A percentile compares a stretch with the other conserved stretches of the same genome.
Conservation (phyloP, 345 rosid genomes). For the Hirschfeldia incana region DNA sequence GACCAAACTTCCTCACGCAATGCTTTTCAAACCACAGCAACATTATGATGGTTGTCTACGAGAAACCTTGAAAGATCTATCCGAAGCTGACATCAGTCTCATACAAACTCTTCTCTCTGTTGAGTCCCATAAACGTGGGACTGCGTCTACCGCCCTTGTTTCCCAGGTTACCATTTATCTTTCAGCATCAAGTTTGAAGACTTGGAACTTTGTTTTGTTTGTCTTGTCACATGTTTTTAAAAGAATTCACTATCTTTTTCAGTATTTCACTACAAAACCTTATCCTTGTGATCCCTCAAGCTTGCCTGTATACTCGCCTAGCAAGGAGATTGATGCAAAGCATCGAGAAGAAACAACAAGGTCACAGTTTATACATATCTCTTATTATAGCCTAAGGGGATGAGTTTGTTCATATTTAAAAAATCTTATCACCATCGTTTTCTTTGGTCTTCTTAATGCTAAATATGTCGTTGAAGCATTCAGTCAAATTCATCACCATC, state of each 20-base stretch:
- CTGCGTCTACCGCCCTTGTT: slow-evolving; percentile 78
- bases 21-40: slow-evolving; percentile 89
- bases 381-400: too few relatives aligned
- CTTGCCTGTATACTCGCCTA: slow-evolving; percentile 85
- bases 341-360: slow-evolving; percentile 71
- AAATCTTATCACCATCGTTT: background rate
- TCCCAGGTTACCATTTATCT: slow-evolving; percentile 65
- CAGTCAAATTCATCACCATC: background rate
- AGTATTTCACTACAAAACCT: slow-evolving; percentile 84
- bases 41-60: slow-evolving; percentile 76
- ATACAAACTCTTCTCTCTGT: slow-evolving; percentile 79
- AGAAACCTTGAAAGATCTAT: slow-evolving; percentile 65
- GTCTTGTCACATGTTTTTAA: background rate
- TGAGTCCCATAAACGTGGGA: slow-evolving; percentile 85
- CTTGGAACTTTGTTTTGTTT: background rate
- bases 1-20: slow-evolving; percentile 86
- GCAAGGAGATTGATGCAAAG: slow-evolving; percentile 95
- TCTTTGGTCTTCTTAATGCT: background rate
- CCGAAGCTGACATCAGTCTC: slow-evolving; percentile 56
- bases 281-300: slow-evolving; percentile 93
- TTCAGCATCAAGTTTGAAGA: background rate
- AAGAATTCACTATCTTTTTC: slow-evolving; percentile 23
- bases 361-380: slow-evolving; percentile 37
- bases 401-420: too few relatives aligned
- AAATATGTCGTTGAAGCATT: slow-evolving; percentile 33